These are phyloP conservation scores for Pseudopyrenochaeta lycopersici DNA, from an alignment of 2,329 filamentous ascomycete species.

Conservation along the genomic window DNA sequence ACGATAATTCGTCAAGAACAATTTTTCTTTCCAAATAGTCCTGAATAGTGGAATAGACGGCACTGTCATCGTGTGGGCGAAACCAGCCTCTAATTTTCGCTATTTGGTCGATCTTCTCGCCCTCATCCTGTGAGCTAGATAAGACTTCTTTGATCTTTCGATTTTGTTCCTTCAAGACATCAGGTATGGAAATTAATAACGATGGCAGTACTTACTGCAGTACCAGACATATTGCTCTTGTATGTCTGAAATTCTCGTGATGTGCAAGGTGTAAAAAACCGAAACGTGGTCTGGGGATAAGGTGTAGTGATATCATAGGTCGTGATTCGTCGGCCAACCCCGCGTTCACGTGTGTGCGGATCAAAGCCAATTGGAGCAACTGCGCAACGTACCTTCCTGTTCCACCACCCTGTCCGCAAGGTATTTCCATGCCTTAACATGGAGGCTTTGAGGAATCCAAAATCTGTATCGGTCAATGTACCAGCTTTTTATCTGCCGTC, in stretches of 20 bases:
- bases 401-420: neutral
- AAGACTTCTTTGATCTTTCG: slow-evolving; percentile 26
- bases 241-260: neutral
- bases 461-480: too few relatives aligned
- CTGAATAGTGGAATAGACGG: slow-evolving; percentile 32
- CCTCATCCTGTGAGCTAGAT: slow-evolving; percentile 20
- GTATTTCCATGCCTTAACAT: too few relatives aligned
- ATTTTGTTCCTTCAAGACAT: slow-evolving; percentile 26
- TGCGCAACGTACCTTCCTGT: neutral
- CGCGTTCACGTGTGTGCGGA: slow-evolving; percentile 1
- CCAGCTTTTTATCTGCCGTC: too few relatives aligned
- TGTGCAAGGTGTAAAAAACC: neutral
- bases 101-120: slow-evolving; percentile 39
- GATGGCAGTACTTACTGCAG: neutral
- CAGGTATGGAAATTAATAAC: neutral
- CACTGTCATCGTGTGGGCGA: slow-evolving; percentile 31
- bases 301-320: neutral
- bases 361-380: neutral
- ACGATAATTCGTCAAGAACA: slow-evolving; percentile 20
- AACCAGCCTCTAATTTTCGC: slow-evolving; percentile 42
- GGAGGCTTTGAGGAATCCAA: too few relatives aligned
- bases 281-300: neutral
- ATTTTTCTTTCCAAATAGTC: slow-evolving; percentile 27
- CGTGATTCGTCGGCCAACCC: neutral
- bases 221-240: neutral